Conservation (phyloP, 1,284 basidiomycete species). For the Xerocomus amazonicus region DNA sequence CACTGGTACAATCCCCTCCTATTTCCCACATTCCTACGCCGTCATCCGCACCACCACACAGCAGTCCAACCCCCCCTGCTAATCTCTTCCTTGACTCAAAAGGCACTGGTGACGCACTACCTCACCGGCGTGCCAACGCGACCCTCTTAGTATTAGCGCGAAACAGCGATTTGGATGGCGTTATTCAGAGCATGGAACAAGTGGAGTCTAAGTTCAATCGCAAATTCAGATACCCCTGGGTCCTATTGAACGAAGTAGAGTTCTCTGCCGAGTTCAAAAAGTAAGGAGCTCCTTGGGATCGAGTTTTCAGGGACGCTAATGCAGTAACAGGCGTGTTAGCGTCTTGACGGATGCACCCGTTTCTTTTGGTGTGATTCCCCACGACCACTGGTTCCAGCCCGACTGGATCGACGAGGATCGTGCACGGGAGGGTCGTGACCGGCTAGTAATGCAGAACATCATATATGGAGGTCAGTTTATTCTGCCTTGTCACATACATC, state of each 20-base stretch:
- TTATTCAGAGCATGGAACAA: conserved; percentile 51
- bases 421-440: conserved; percentile 59
- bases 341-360: conserved; percentile 53
- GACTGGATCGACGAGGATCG: conserved; percentile 75
- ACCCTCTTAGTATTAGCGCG: conserved; percentile 32
- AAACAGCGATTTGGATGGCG: conserved; percentile 47
- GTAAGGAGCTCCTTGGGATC: too few relatives aligned
- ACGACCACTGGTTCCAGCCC: conserved; percentile 77
- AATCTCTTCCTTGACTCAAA: conserved; percentile 6
- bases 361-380: conserved; percentile 69
- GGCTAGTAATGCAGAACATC: conserved; percentile 60
- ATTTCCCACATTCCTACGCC: background rate
- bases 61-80: conserved; percentile 2
- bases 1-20: background rate
- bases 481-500: background rate
- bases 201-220: conserved; percentile 62
- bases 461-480: conserved; percentile 58
- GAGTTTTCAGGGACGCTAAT: too few relatives aligned
- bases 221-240: conserved; percentile 65
- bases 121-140: conserved; percentile 31
- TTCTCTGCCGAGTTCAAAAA: conserved; percentile 69
- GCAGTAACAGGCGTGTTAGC: conserved; percentile 60
- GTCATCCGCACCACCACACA: background rate
- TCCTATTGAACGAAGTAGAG: conserved; percentile 68
- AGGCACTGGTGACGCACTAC: background rate